A percentile compares a stretch with the other conserved stretches of the same genome.
phyloP scores from a whole-genome alignment of 2,329 filamentous ascomycete genomes.

The Dothidotthia symphoricarpi region DNA sequence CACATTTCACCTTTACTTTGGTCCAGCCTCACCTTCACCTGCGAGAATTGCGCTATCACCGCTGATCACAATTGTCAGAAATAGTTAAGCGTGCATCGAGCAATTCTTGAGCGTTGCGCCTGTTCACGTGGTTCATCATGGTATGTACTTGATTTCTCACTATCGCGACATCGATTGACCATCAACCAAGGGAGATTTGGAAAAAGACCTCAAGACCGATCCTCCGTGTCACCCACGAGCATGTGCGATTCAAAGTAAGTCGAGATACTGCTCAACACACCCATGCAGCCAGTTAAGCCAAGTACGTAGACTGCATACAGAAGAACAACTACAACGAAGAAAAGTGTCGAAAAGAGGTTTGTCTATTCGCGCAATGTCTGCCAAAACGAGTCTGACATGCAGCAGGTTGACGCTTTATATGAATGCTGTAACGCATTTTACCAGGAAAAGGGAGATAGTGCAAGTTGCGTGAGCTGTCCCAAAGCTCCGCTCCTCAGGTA shows the following conservation, averaged over 20 bases:
- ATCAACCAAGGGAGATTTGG: slow-evolving; percentile 48
- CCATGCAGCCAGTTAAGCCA: slow-evolving; percentile 5
- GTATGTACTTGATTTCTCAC: slow-evolving; percentile 32
- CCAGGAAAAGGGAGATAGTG: slow-evolving; percentile 70
- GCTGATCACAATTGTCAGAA: too few relatives aligned
- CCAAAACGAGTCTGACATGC: slow-evolving; percentile 11
- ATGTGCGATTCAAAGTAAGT: slow-evolving; percentile 82
- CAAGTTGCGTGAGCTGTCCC: slow-evolving; percentile 78
- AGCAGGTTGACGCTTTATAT: slow-evolving; percentile 79
- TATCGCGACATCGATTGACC: background rate
- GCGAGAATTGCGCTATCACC: background rate
- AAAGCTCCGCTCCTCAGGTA: slow-evolving; percentile 71
- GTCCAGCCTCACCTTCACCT: slow-evolving; percentile 2
- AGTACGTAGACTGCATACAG: slow-evolving; percentile 68
- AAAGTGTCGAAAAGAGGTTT: slow-evolving; percentile 65
- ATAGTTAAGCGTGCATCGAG: too few relatives aligned
- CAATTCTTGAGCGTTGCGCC: slow-evolving; percentile 3
- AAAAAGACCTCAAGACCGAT: slow-evolving; percentile 69
- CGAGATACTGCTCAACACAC: background rate
- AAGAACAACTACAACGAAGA: slow-evolving; percentile 83
- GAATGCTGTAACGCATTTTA: slow-evolving; percentile 93
- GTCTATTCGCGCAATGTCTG: background rate
- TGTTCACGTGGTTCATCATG: slow-evolving; percentile 26
- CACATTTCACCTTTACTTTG: slow-evolving; percentile 7
- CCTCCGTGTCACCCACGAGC: slow-evolving; percentile 85